A percentile compares a stretch with the other conserved stretches of the same genome.
These are phyloP conservation scores for Penstemon newberryi DNA, from an alignment of 257 asterid species.

Conservation along the genomic window DNA sequence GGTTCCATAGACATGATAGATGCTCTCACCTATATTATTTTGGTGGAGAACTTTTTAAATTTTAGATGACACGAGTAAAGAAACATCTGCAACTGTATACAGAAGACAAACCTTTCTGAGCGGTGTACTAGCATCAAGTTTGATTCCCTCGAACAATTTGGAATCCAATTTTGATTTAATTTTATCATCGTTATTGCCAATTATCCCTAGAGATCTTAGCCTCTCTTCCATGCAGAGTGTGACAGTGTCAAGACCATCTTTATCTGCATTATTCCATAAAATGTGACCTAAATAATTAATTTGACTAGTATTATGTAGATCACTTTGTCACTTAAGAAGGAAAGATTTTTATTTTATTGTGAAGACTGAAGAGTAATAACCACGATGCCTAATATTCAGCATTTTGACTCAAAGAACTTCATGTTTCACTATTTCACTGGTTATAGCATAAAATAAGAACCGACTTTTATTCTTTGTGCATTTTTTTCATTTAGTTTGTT, in stretches of 20 bases:
- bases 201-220: conserved; percentile 69
- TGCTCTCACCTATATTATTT: conserved; percentile 53
- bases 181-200: conserved; percentile 40
- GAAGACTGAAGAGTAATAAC: not conserved
- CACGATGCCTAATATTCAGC: not conserved
- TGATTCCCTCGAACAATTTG: conserved; percentile 50
- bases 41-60: conserved; percentile 11
- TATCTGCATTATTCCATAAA: conserved; percentile 37
- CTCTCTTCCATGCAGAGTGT: conserved; percentile 78
- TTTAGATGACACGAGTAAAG: conserved; percentile 3
- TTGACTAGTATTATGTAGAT: not conserved
- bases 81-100: conserved; percentile 9
- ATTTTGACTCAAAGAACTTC: not conserved
- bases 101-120: conserved; percentile 56
- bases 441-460: conserved; percentile 5
- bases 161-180: conserved; percentile 44
- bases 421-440: not conserved
- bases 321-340: not conserved
- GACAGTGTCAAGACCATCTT: conserved; percentile 42
- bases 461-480: not conserved
- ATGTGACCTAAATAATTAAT: not conserved
- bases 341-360: not conserved
- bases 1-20: conserved; percentile 60
- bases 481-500: not conserved
- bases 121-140: conserved; percentile 55